Base-by-base conservation (phyloP, 2,329 filamentous ascomycete species). In the Fusarium brachygibbosum region DNA sequence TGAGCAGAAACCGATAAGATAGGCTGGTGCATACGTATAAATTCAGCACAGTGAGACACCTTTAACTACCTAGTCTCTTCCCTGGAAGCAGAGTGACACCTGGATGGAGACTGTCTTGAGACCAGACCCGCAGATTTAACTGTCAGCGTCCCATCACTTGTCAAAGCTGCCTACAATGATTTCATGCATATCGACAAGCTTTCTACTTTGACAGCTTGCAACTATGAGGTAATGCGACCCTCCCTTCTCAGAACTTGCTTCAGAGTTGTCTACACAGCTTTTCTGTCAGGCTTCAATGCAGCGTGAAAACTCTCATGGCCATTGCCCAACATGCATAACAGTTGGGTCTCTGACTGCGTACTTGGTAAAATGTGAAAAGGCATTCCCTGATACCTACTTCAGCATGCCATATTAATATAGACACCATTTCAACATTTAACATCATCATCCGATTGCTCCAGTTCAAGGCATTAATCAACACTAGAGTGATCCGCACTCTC, bases 231-330 rank as follows among this genome's bases (percentile, higher is more conserved):
- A 54, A 54, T 54, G 17, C 14, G 51, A 32, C 21, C 31, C 38
- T 35, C 38, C 28, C 51, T 35, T 45, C n/a, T 17, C 46, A 19
- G 16, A 45, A 25, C 38, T 31, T 54, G 41, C 40, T 28, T 6
- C 7, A 14, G 8, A 16, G n/a, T 28, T 37, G n/a, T 14, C 23
- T 37, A 46, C 23, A 21, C 31, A 28, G 23, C 11, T 37, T 29
- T 29, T 28, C 10, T 23, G 41, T 55, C 23, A 28, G 53, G 60
- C 60, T 65, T 59, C 45, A 60, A 65, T 42, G 40, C 61, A 49
- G 19, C 40, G 16, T 21, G 17, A 29, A 7, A 25, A 17, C 32
- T 44, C 5, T 35, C 4, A 21, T 16, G 14, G 28, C 6, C 28
- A 23, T 25, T 32, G 25, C 48, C 46, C 19, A 54, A 49, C 13